A percentile compares a stretch with the other conserved stretches of the same genome.
These are phyloP conservation scores for Ceratobasidium sp. DNA, from an alignment of 1,284 basidiomycete species.

Conservation along the genomic window DNA sequence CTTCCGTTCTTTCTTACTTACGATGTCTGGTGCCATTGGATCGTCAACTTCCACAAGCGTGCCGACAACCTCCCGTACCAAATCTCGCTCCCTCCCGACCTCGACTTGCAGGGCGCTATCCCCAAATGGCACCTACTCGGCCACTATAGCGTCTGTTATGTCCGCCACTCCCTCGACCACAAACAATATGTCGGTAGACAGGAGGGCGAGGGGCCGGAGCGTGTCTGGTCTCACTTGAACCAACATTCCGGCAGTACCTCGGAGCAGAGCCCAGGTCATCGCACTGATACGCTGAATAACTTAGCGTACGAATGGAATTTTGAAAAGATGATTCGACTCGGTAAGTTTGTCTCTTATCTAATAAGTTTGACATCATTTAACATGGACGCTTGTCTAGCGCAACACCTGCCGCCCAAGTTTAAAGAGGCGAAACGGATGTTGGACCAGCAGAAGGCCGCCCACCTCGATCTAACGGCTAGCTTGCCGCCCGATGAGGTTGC, in stretches of 20 bases:
- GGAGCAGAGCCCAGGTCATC: background rate
- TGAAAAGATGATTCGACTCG: background rate
- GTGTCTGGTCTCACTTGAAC: constrained; percentile 2
- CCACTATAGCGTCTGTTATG: background rate
- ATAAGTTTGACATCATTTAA: background rate
- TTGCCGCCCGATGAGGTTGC: background rate
- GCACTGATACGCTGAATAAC: background rate
- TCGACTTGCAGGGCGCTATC: constrained; percentile 5
- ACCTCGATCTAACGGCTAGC: background rate
- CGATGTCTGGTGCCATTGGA: constrained; percentile 23
- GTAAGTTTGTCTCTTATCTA: background rate
- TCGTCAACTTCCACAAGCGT: background rate
- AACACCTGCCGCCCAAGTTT: background rate
- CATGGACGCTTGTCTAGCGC: no score
- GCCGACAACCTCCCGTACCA: background rate
- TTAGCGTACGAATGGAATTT: constrained; percentile 23
- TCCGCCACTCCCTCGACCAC: background rate
- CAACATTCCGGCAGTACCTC: constrained; percentile 4
- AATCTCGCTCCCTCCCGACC: background rate
- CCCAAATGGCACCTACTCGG: constrained; percentile 26
- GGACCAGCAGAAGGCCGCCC: background rate
- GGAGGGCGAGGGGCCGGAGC: constrained; percentile 15
- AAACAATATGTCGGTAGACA: background rate
- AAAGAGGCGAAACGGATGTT: background rate
- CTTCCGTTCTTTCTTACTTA: background rate